Evolutionary conservation across 2,329 filamentous ascomycete genomes (phyloP).

Genomic region (Macrophomina pseudophaseolina): DNA sequence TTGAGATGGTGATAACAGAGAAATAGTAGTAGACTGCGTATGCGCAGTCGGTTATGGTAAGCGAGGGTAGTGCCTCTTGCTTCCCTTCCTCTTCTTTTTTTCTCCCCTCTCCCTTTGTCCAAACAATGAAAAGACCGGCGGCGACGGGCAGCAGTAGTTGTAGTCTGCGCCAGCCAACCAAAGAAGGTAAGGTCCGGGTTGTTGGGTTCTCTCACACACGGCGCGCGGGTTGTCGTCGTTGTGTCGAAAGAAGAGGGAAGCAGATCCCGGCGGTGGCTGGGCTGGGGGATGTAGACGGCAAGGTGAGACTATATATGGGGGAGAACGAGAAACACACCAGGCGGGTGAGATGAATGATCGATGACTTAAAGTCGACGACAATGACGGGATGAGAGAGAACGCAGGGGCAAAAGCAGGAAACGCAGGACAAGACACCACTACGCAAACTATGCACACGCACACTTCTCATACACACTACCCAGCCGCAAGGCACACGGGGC

Average conservation of each 20-base stretch:
- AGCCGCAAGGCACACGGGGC: not conserved
- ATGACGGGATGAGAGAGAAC: not conserved
- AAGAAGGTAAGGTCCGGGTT: not conserved
- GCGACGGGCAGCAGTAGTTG: not conserved
- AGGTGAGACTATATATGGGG: constrained; percentile 3
- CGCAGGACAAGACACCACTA: too few species aligned
- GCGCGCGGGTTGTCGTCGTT: not conserved
- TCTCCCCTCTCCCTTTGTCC: not conserved
- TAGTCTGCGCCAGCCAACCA: not conserved
- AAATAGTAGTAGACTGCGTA: too few species aligned
- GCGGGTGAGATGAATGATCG: not conserved
- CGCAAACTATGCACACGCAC: not conserved
- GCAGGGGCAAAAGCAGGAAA: not conserved
- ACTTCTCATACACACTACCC: not conserved
- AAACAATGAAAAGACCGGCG: not conserved
- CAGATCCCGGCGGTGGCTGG: not conserved
- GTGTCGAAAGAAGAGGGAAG: not conserved
- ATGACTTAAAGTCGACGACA: not conserved
- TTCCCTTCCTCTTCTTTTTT: not conserved
- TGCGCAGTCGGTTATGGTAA: not conserved
- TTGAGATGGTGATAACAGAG: not conserved
- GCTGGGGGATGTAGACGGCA: not conserved
- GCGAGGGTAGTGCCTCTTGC: not conserved
- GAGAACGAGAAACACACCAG: not conserved
- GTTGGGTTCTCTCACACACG: not conserved